Percentiles rank a stretch among this genome's conserved stretches.
These are phyloP conservation scores for Pythium myriotylum DNA, from an alignment of 352 stramenopile species.

Conservation along the genomic window DNA sequence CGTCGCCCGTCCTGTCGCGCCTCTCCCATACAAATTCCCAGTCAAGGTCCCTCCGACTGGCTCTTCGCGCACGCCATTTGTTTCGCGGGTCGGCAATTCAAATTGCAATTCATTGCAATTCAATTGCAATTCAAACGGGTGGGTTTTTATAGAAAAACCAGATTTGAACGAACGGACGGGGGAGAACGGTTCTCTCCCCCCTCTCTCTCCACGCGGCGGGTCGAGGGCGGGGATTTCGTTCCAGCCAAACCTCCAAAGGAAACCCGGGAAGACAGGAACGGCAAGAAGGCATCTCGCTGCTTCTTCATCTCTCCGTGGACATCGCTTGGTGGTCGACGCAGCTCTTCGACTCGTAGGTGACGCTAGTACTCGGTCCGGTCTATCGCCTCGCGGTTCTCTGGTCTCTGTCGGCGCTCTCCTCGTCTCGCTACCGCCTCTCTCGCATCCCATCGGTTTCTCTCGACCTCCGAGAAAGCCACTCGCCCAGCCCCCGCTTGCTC, in stretches of 20 bases:
- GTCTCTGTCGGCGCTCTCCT: slow-evolving; percentile 14
- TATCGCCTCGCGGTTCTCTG: slow-evolving; percentile 15
- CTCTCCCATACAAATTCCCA: slow-evolving; percentile 23
- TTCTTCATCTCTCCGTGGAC: slow-evolving; percentile 23
- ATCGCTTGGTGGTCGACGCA: slow-evolving; percentile 23
- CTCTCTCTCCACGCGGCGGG: slow-evolving; percentile 8
- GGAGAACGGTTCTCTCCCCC: slow-evolving; percentile 15
- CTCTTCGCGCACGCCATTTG: slow-evolving; percentile 20
- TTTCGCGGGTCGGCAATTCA: slow-evolving; percentile 36
- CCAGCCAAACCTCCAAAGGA: slow-evolving; percentile 31
- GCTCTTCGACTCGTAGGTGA: slow-evolving; percentile 9
- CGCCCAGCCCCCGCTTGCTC: slow-evolving; percentile 13
- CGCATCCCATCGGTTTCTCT: slow-evolving; percentile 14
- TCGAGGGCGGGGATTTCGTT: slow-evolving; percentile 22
- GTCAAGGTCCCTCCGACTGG: slow-evolving; percentile 13
- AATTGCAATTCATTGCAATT: slow-evolving; percentile 35
- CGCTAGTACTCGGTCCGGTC: slow-evolving; percentile 16
- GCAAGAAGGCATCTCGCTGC: slow-evolving; percentile 11
- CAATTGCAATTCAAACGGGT: slow-evolving; percentile 33
- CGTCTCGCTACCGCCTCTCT: slow-evolving; percentile 11
- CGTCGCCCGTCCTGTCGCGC: slow-evolving; percentile 20
- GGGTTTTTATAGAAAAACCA: slow-evolving; percentile 45
- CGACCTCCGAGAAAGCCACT: slow-evolving; percentile 14
- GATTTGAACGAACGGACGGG: slow-evolving; percentile 24
- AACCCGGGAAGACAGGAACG: slow-evolving; percentile 30